Base-by-base conservation (phyloP, 2,329 filamentous ascomycete species). In the Alternaria brassicae region DNA sequence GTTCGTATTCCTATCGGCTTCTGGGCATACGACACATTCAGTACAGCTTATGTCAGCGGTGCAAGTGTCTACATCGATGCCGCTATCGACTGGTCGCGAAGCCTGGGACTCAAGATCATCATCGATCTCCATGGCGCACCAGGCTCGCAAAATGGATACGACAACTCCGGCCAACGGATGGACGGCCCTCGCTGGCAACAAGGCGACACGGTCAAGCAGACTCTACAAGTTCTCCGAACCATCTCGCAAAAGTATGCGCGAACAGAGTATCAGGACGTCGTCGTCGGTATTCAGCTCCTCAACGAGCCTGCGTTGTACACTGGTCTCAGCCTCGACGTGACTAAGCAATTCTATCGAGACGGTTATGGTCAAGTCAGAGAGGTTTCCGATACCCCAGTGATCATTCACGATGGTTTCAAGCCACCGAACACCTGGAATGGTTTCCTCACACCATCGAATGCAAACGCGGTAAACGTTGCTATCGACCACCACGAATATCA, bases 401-500 rank as follows among this genome's bases (percentile, higher is more conserved):
- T 89, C 32, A 74, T 91, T 28, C 83, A 86, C 42, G 86, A 88
- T 63, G 85, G 81, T 3, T 88, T 88, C 76, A 73, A 80, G 25
- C 66, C 79, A 1, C 81, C 85, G 1, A 81, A 77, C 42, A 80
- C 79, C 6, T 91, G 86, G 85, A 90, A 90, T 67, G 84, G 82
- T 5, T 87, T 86, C 74, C 80, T 89, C 66, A 84, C 81, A 2
- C 78, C 80, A 1, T 79, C 77, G 0, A 82, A 84, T 68, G 77
- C 81, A 62, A 79, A 81, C 63, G 79, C 82, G 3, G 79, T 83
- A 42, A 84, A 85, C 45, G 83, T 89, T 39, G 83, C 85, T 44
- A 76, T 91, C 62, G 89, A 91, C 69, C 87, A 88, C 58, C 89
- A 91, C 72, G 86, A 90, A 70, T 91, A 91, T 72, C 85, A 90